Base-by-base conservation (phyloP, 2,329 filamentous ascomycete species). In the Seiridium cupressi region DNA sequence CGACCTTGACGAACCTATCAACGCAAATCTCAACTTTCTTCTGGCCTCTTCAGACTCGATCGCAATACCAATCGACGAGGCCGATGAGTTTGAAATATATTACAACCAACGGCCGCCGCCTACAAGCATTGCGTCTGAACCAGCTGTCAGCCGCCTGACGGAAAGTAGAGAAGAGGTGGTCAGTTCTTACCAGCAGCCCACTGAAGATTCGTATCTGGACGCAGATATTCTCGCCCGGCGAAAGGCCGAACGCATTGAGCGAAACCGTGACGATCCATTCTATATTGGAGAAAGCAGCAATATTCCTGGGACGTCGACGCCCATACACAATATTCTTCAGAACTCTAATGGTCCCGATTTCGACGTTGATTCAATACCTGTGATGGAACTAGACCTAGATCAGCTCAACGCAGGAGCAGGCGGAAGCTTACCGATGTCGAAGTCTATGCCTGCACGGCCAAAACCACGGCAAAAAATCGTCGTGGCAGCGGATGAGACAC, bases 331-430 rank as follows among this genome's bases (percentile, higher is more conserved):
- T 64, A 92, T 95, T 60, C 79, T 91, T 3, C 83, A 86, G 61
- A 87, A 82, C 60, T 87, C 86, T 60, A 93, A 94, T 70, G 89
- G 88, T 2, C 87, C 89, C 2, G 89, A 91, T 49, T 79, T 98
- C 7, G 94, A 99, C 71, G 89, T 99, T 48, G 95, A 99, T 74
- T 86, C 92, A 2, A 99, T 99, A 68, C 95, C 95, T 2, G 94
- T 99, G 68, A 95, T 99, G 87, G 88, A 96, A 71, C 82, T 99
- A 51, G 89, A 96, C 63, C 83, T 97, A 6, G 88, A 89, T 38
- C 84, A 83, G 61, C 72, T 82, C 7, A 74, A 73, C 44, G 67
- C 67, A 55, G 60, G 66, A 53, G 58, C 72, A 55, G 58, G 71
- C 55, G 67, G 62, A 70, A 73, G 66, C 65, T 71, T 59, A 66